Evolutionary conservation across 805 yeast genomes (phyloP).

Genomic region (Saccharomycopsis sp.): DNA sequence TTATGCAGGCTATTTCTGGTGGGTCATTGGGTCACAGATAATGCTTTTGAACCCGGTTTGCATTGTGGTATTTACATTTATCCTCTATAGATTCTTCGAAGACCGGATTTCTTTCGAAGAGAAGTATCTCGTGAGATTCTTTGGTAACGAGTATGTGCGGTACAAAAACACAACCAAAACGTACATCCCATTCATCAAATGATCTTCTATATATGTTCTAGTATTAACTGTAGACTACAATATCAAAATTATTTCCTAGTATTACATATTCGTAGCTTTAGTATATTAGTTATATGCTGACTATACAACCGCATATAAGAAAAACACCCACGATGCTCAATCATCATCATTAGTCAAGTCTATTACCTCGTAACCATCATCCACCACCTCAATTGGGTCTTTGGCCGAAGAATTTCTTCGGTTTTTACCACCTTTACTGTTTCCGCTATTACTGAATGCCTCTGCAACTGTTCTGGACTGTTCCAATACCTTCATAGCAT

Average conservation of each 20-base stretch:
- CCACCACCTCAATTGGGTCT: neutral
- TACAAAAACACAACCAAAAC: constrained; percentile 48
- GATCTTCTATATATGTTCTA: constrained; percentile 10
- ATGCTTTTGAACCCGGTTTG: constrained; percentile 62
- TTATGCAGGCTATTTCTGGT: constrained; percentile 84
- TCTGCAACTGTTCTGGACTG: neutral
- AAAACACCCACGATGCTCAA: neutral
- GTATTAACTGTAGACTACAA: neutral
- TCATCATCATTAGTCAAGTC: constrained; percentile 1
- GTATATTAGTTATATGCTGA: too few species aligned
- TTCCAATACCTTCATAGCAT: neutral
- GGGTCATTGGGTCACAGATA: constrained; percentile 87
- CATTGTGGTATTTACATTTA: constrained; percentile 43
- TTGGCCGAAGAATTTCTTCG: neutral
- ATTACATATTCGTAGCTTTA: too few species aligned
- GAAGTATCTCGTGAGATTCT: constrained; percentile 52
- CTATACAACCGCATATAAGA: too few species aligned
- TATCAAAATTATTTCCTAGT: too few species aligned
- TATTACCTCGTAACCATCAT: neutral
- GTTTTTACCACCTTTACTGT: neutral
- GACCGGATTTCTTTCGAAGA: constrained; percentile 72
- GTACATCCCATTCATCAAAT: constrained; percentile 57
- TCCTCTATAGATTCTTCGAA: constrained; percentile 63
- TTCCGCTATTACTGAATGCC: neutral
- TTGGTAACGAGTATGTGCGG: constrained; percentile 54